Base-by-base conservation (phyloP, 768 basidiomycete genomes). In the Lactifluus pinguis region DNA sequence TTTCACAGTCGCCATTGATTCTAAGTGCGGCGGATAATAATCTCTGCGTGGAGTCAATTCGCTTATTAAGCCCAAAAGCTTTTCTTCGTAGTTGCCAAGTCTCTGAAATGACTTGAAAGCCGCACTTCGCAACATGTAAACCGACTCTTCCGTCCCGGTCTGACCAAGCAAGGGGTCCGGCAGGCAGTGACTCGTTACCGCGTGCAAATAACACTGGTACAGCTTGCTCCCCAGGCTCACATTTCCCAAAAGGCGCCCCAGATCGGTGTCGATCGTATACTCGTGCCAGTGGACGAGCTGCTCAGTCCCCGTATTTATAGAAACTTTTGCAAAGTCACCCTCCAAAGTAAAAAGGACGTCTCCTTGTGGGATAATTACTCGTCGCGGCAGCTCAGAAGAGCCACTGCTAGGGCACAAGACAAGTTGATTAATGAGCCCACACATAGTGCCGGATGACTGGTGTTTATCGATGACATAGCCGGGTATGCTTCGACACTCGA, bases 141-240 rank as follows among this genome's bases (percentile, higher is more conserved):
- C 61, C 1, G 79, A 78, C 51, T 80, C 73, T 42, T 77, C 74
- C 0, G 74, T 74, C 3, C 80, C 80, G 0, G 76, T 76, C 17
- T 74, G 74, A 19, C 65, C 65, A 0, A 75, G 77, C 19, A 82
- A 69, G 1, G 77, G 76, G 67, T 82, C 80, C 6, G 72, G 69
- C 6, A 76, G 66, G 47, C 72, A 73, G 49, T 75, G 72, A 15
- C 75, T 75, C 4, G 74, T 80, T 1, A 78, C 53, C n/a, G 77
- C 76, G 48, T 82, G 81, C 19, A 82, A 70, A 55, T 77, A 77
- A 3, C 74, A 69, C 44, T 71, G 71, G 57, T 72, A 78, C 6
- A 80, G 68, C 41, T 65, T 67, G 56, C 68, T 72, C 0, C 64
- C 62, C 44, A 75, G 53, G 38, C 62, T 71, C 8, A 41, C 66